phyloP scores from a whole-genome alignment of 371 early-diverging fungal species.

The Mycotypha africana region DNA sequence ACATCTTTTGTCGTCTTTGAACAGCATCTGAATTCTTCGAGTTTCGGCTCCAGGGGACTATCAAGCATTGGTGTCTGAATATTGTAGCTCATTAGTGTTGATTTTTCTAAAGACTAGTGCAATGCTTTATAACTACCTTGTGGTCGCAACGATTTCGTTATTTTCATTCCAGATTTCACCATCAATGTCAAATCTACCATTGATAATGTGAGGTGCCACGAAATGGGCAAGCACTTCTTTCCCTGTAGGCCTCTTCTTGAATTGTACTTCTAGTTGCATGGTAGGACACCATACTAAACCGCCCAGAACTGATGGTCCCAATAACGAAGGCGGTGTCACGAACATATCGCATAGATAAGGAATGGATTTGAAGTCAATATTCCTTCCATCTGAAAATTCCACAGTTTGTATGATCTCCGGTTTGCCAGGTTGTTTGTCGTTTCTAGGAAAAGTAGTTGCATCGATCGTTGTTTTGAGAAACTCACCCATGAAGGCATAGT shows the following conservation, averaged over 20 bases:
- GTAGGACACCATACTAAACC: slow-evolving; percentile 40
- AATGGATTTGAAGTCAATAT: slow-evolving; percentile 36
- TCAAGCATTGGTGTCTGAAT: slow-evolving; percentile 31
- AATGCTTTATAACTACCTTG: too few relatives aligned
- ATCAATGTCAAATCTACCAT: slow-evolving; percentile 33
- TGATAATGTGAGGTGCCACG: slow-evolving; percentile 34
- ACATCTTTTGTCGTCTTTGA: neutral
- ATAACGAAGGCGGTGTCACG: slow-evolving; percentile 25
- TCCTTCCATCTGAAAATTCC: slow-evolving; percentile 27
- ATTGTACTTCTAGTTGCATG: slow-evolving; percentile 42
- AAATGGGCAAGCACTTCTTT: slow-evolving; percentile 26
- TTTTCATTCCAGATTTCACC: slow-evolving; percentile 36
- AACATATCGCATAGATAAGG: slow-evolving; percentile 43
- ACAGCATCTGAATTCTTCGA: neutral
- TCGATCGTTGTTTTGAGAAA: slow-evolving; percentile 10
- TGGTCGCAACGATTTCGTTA: slow-evolving; percentile 31
- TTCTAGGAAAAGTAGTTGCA: neutral
- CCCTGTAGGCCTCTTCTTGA: slow-evolving; percentile 30
- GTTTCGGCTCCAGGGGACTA: slow-evolving; percentile 37
- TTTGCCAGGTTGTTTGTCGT: slow-evolving; percentile 10
- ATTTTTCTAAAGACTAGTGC: neutral
- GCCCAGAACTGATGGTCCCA: slow-evolving; percentile 22
- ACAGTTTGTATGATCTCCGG: slow-evolving; percentile 32
- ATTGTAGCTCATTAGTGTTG: neutral
- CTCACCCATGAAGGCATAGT: slow-evolving; percentile 27